Conservation (phyloP, 352 stramenopile genomes). For the Peronospora destructor region DNA sequence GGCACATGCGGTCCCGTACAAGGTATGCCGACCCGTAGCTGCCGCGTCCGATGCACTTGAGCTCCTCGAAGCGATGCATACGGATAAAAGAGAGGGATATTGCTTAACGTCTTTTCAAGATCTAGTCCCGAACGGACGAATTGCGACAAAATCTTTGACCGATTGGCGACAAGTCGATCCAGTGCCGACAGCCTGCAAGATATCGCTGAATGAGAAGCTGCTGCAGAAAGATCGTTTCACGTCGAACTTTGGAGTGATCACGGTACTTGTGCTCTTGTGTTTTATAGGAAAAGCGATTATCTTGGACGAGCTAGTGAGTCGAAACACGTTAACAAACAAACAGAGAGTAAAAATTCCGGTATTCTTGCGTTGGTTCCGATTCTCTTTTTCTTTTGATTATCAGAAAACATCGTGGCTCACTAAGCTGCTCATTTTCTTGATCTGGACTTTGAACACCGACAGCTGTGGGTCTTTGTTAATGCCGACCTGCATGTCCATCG, state of each 20-base stretch:
- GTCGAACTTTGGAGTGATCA: constrained; percentile 21
- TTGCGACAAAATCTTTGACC: background rate
- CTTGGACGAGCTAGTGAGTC: too few relatives aligned
- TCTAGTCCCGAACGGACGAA: constrained; percentile 1
- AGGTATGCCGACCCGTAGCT: constrained; percentile 74
- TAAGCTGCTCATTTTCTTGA: constrained; percentile 6
- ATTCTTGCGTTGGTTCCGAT: background rate
- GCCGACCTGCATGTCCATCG: constrained; percentile 34
- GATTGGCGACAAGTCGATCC: background rate
- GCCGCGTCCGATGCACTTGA: constrained; percentile 66
- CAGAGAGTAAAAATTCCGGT: too few relatives aligned
- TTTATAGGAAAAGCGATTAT: background rate
- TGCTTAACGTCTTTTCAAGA: constrained; percentile 16
- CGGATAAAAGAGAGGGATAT: background rate
- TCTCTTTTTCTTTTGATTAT: constrained; percentile 10
- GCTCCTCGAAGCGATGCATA: constrained; percentile 76
- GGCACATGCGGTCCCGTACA: constrained; percentile 32
- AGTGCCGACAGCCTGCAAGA: too few relatives aligned
- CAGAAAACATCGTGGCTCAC: constrained; percentile 8
- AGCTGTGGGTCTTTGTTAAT: constrained; percentile 32
- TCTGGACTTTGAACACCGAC: background rate
- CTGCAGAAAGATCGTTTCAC: too few relatives aligned
- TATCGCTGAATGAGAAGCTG: too few relatives aligned
- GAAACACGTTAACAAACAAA: too few relatives aligned
- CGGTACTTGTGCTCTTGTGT: constrained; percentile 3